Evolutionary conservation across 2,329 filamentous ascomycete species (phyloP).

Genomic region (Monilinia aucupariae): DNA sequence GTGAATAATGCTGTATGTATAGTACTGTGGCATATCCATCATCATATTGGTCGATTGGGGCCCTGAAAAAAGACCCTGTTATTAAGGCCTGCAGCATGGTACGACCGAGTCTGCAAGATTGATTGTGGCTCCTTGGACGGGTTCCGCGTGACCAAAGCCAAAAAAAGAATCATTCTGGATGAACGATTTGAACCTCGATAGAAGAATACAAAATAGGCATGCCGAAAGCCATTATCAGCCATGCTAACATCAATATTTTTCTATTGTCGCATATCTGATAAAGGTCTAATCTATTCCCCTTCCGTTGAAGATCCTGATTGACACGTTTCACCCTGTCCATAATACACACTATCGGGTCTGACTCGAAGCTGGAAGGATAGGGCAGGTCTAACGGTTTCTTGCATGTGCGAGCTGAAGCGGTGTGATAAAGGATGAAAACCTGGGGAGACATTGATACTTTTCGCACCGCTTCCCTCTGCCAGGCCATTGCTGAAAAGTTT

Average conservation of each 20-base stretch:
- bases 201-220: not conserved
- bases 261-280: conserved; percentile 22
- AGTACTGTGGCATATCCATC: too few species aligned
- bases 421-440: conserved; percentile 5
- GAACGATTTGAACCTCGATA: not conserved
- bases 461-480: not conserved
- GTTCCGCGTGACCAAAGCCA: not conserved
- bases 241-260: not conserved
- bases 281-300: conserved; percentile 16
- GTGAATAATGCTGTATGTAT: not conserved
- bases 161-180: not conserved
- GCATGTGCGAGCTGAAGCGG: conserved; percentile 15
- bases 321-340: conserved; percentile 24
- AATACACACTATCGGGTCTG: conserved; percentile 24
- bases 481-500: not conserved
- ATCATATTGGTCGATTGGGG: not conserved
- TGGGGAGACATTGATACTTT: conserved; percentile 1
- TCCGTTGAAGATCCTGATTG: conserved; percentile 24
- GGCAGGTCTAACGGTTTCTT: conserved; percentile 6
- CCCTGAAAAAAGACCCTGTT: not conserved
- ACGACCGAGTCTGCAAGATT: not conserved
- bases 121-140: not conserved
- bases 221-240: conserved; percentile 14
- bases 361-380: conserved; percentile 9
- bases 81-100: not conserved